Conservation (phyloP, 768 basidiomycete genomes). For the Crepidotus variabilis region DNA sequence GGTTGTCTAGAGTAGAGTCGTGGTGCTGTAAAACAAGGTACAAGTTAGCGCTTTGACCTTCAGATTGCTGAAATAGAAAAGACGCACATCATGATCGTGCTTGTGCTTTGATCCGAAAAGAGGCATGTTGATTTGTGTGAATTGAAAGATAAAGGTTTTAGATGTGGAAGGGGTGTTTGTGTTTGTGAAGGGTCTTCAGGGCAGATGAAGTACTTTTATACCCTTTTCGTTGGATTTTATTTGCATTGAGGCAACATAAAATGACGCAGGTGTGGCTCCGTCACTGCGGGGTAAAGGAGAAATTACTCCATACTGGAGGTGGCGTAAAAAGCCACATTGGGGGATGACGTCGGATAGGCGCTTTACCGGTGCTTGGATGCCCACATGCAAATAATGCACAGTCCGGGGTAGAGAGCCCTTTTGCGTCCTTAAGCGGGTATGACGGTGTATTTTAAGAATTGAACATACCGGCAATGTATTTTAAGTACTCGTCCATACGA, state of each 20-base stretch:
- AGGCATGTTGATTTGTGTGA: slow-evolving; percentile 20
- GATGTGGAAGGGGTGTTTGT: not conserved
- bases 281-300: not conserved
- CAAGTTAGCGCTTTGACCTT: not conserved
- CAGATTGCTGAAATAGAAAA: not conserved
- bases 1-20: slow-evolving; percentile 4
- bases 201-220: not conserved
- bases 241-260: not conserved
- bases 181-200: not conserved
- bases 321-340: not conserved
- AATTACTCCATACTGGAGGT: not conserved
- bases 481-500: not conserved
- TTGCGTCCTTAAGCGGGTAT: too few relatives aligned
- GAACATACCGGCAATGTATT: slow-evolving; percentile 5
- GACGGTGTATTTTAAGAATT: not conserved
- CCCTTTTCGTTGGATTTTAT: not conserved
- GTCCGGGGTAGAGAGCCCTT: too few relatives aligned
- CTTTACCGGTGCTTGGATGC: not conserved
- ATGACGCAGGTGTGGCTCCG: not conserved
- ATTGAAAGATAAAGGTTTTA: not conserved
- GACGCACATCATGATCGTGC: slow-evolving; percentile 3
- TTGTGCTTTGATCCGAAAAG: slow-evolving; percentile 26
- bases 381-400: too few relatives aligned
- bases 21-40: not conserved
- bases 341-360: not conserved